Evolutionary conservation across 2,329 filamentous ascomycete species (phyloP), one percentile per base, ranked within the genome.

Genomic region (Knufia fluminis): DNA sequence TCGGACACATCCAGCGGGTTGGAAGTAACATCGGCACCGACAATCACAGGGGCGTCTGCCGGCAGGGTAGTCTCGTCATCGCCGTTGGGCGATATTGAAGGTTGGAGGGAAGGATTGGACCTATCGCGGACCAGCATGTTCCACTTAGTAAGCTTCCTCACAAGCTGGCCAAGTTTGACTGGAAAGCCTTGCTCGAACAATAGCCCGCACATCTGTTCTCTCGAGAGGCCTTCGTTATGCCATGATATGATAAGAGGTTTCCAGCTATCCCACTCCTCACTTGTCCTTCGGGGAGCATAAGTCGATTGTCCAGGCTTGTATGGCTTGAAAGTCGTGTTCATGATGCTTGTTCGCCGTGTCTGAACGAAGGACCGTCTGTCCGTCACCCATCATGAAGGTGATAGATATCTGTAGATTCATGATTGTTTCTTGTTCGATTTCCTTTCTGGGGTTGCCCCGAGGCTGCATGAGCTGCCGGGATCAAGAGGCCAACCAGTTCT

Each of bases 151-250:
- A 41, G 9, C 22, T 41, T 41, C 22, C 22, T 24, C 17, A 41
- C 22, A n/a, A 41, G 38, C 17, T 41, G 38, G 38, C 38, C n/a
- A 20, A 6, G 7, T 4, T 7, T 41, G n/a, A 41, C 22, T 3
- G 9, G 17, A 41, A 41, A 41, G 7, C 38, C 38, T 12, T 41
- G 38, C n/a, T 23, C 19, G 17, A 41, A 19, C 17, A 41, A n/a
- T 22, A 20, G 9, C 7, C n/a, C 4, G 22, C 38, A 23, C 16
- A 41, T 41, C 38, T 41, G n/a, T 23, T 23, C 8, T n/a, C 19
- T 41, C 22, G 38, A 41, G n/a, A 41, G 16, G 22, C 16, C 38
- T n/a, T 41, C 19, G 22, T 41, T 22, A n/a, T 41, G 38, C 38
- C n/a, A 41, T 41, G n/a, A 20, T 3, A 23, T 41, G 8, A 41